A percentile compares a stretch with the other conserved stretches of the same genome.
Conservation (phyloP, 1,284 basidiomycete genomes). For the Boletus calvinii region DNA sequence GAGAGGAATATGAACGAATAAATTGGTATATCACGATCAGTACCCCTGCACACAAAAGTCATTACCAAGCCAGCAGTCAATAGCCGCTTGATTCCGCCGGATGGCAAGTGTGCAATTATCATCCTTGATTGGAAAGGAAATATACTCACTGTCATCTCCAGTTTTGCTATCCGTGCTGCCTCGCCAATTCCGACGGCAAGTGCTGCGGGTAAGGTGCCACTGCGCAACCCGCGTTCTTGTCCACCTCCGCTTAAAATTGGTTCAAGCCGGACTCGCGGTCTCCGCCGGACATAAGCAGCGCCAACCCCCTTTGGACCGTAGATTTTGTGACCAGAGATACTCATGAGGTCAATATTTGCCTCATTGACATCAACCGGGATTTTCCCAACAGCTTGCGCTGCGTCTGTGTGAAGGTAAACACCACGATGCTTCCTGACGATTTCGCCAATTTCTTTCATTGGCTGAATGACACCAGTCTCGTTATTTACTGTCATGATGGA, state of each 20-base stretch:
- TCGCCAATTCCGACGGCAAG: slow-evolving; percentile 94
- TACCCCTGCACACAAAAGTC: slow-evolving; percentile 86
- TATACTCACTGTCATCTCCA: slow-evolving; percentile 86
- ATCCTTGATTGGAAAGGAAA: slow-evolving; percentile 41
- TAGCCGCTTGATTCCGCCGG: slow-evolving; percentile 39
- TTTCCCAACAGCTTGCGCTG: slow-evolving; percentile 94
- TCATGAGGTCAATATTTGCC: slow-evolving; percentile 94
- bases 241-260: slow-evolving; percentile 96
- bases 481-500: slow-evolving; percentile 99
- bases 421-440: slow-evolving; percentile 83
- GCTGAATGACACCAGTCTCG: slow-evolving; percentile 98
- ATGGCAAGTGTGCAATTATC: slow-evolving; percentile 45
- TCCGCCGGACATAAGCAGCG: slow-evolving; percentile 89
- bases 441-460: slow-evolving; percentile 92
- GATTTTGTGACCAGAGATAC: slow-evolving; percentile 96
- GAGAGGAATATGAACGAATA: background rate
- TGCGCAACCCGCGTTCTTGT: slow-evolving; percentile 94
- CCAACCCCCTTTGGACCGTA: slow-evolving; percentile 99
- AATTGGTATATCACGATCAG: slow-evolving; percentile 50
- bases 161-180: slow-evolving; percentile 88
- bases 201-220: slow-evolving; percentile 90
- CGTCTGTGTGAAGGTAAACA: slow-evolving; percentile 96
- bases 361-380: slow-evolving; percentile 92
- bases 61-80: slow-evolving; percentile 51
- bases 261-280: slow-evolving; percentile 93